Evolutionary conservation across 306 rosid species (phyloP).

Genomic region (Cicer yamashitae): DNA sequence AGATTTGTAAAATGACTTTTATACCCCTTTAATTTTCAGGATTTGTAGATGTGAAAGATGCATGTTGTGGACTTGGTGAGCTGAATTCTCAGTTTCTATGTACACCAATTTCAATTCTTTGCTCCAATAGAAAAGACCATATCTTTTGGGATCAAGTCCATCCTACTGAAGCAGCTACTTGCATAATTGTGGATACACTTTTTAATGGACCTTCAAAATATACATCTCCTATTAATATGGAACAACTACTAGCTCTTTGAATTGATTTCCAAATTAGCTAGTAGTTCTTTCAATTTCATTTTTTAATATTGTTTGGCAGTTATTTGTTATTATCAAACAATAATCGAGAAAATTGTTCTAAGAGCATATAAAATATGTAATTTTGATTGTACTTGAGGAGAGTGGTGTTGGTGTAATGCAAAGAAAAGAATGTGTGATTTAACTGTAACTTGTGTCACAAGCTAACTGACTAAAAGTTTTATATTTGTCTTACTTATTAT

Average conservation of each 20-base stretch:
- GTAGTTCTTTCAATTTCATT: neutral
- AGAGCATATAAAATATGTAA: too few species aligned
- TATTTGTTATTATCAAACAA: neutral
- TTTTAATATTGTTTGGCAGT: neutral
- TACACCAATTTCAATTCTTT: constrained; percentile 51
- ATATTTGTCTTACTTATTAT: too few species aligned
- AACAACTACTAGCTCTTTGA: constrained; percentile 45
- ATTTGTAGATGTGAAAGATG: constrained; percentile 62
- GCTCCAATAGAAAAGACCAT: constrained; percentile 68
- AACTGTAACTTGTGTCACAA: too few species aligned
- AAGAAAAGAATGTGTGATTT: too few species aligned
- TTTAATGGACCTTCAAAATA: constrained; percentile 60
- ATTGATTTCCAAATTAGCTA: neutral
- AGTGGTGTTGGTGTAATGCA: too few species aligned
- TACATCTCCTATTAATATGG: constrained; percentile 58
- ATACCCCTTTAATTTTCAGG: constrained; percentile 49
- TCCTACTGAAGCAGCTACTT: constrained; percentile 67
- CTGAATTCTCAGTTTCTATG: constrained; percentile 59
- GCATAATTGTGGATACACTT: constrained; percentile 51
- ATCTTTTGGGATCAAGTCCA: constrained; percentile 83
- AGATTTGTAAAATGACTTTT: neutral
- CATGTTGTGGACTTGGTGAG: constrained; percentile 81
- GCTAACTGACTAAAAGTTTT: too few species aligned
- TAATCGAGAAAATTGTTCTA: too few species aligned
- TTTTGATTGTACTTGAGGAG: too few species aligned